Base-by-base conservation (phyloP, 2,329 filamentous ascomycete genomes). In the Cytospora mali region DNA sequence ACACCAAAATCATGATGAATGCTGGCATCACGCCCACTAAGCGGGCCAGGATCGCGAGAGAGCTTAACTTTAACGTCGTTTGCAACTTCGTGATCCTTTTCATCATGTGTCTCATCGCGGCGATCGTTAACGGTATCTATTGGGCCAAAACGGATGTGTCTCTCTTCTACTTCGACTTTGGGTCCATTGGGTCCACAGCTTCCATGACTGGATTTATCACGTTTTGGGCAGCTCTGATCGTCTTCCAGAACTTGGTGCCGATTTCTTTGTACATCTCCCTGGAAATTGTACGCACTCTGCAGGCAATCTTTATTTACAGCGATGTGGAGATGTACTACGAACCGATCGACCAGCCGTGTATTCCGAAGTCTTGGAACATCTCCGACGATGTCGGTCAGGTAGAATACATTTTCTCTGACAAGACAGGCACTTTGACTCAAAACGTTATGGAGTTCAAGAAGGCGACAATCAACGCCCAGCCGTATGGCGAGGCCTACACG, bases 371-470 rank as follows among this genome's bases (percentile, higher is more conserved):
- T 0, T 99, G 95, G 95, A 99, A 98, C 73, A 98, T 99, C 56
- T 98, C 94, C 0, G 95, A 99, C 72, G 96, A 99, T 71, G 83
- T 99, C 53, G 95, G 95, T 14, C 95, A 99, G 77, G 97, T 99
- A 66, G 95, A 98, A 76, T 99, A 98, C 79, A 97, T 99, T 68
- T 99, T 99, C 76, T 97, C 92, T 0, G 92, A 96, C 81, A 96
- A 96, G 77, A 96, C 92, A 0, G 92, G 92, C 63, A 96, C 92
- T 2, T 78, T 96, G 67, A 96, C 92, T 0, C 92, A 96, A 71
- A 96, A 96, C 73, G 90, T 96, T 58, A 96, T 96, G 95, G 96
- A 99, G 75, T 99, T 98, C 85, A 99, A 98, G 76, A 99, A 99
- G 76, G 93, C 90, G 61, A 96, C 93, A 0, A 89, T 99, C 76